Base-by-base conservation (phyloP, 2,329 filamentous ascomycete species). In the Claviceps pazoutovae region DNA sequence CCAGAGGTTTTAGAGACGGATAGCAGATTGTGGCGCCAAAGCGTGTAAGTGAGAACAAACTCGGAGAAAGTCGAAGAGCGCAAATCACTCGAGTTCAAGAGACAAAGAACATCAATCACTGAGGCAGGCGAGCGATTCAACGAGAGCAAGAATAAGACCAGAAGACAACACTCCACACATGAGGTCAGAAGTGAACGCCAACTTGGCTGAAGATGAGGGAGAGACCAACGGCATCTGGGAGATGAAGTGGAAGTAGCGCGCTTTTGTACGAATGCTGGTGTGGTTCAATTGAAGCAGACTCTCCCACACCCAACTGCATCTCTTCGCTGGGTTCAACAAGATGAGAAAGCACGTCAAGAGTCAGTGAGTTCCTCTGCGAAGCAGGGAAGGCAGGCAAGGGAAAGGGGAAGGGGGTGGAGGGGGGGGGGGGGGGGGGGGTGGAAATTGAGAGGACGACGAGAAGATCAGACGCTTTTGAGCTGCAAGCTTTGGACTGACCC, bases 211-310 rank as follows among this genome's bases (percentile, higher is more conserved):
- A 41, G 47, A 56, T 53, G 51, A 37, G 49, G 37, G 38, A 42
- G 34, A 48, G 36, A 38, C 47, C 41, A 48, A 36, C 30, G n/a
- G 13, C 6, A 21, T 48, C 7, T 1, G 48, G 48, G 53, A 49
- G 42, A 51, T 46, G 52, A 48, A 49, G 54, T 19, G 54, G 53
- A 53, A 56, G 55, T 52, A 51, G 51, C 48, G 51, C 53, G 56
- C 56, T 57, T 57, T 56, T 57, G 56, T 57, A 57, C 49, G 48
- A 45, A 36, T 46, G 46, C 36, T 48, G 43, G 43, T 30, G 26
- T 46, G 41, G 42, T 37, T 45, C 46, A 21, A 51, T 45, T 36
- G 45, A 21, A 46, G 17, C 48, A 50, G 38, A 39, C 44, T 48
- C 44, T 48, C 43, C 41, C 17, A 49, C 49, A 48, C n/a, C 41